Evolutionary conservation across 306 rosid species (phyloP).

Genomic region (Pyrus communis): DNA sequence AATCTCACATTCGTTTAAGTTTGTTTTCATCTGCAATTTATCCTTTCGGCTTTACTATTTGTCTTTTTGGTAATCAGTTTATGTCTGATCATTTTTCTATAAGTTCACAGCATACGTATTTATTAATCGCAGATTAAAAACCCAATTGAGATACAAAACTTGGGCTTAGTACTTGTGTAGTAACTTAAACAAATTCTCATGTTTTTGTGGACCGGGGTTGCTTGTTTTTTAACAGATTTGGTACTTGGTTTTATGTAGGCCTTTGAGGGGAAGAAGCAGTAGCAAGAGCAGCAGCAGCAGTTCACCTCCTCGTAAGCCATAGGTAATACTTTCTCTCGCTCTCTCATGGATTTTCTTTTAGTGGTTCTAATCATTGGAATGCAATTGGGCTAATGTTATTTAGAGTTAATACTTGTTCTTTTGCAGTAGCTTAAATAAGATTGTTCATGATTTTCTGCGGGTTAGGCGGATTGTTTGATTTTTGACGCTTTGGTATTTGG

Average conservation of each 20-base stretch:
- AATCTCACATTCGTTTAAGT: background rate
- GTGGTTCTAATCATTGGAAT: background rate
- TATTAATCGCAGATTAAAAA: background rate
- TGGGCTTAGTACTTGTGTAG: background rate
- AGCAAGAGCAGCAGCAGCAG: slow-evolving; percentile 92
- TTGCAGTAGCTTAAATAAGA: background rate
- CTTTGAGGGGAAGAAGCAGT: slow-evolving; percentile 73
- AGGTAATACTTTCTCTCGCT: slow-evolving; percentile 7
- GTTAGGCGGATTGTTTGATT: background rate
- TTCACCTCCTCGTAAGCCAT: slow-evolving; percentile 72
- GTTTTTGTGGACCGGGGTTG: background rate
- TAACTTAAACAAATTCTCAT: background rate
- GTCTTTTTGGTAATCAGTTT: background rate
- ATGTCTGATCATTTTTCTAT: background rate
- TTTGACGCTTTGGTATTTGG: background rate
- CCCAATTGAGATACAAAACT: background rate
- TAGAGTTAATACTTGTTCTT: background rate
- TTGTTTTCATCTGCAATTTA: background rate
- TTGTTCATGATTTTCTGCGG: background rate
- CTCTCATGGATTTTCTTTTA: background rate
- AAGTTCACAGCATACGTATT: background rate
- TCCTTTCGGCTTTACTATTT: background rate
- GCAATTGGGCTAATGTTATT: background rate
- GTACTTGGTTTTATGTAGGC: slow-evolving; percentile 34
- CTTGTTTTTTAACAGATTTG: background rate